Evolutionary conservation across 371 early-diverging fungal genomes (phyloP), one percentile per base, ranked within the genome.

Genomic region (Circinella minor): DNA sequence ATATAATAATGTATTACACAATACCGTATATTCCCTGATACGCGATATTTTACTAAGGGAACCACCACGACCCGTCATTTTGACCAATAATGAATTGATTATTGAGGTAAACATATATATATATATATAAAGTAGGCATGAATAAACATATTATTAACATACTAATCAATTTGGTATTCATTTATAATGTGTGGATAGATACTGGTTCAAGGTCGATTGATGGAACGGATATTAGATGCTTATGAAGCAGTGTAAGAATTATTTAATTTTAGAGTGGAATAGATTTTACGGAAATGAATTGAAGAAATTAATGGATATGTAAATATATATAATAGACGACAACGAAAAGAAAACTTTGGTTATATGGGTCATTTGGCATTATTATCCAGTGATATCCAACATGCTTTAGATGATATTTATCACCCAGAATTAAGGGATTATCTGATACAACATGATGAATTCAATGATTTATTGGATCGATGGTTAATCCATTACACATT

Each of bases 351-450:
- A 20, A 36, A 37, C 0, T 46, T 13, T 47, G 63, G 74, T 14
- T 74, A 68, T 46, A 68, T 74, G 57, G 74, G 74, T 34, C 74
- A 74, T 49, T 43, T 74, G 47, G 65, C 65, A 20, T 54, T 74
- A 46, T 18, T 74, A 8, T 65, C 74, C 3, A 67, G 66, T 43
- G 71, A 68, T 61, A 61, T 74, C 15, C 39, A 57, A 34, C 49
- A 60, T 38, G 61, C 55, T 18, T 38, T 70, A 15, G 38, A 38
- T 13, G 61, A 61, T n/a, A 34, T 57, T 5, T 57, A 57, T n/a
- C 20, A 57, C 7, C 57, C 57, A 7, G 57, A 57, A 37, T 57
- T 57, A 57, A 13, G 6, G 5, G 57, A 57, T 10, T 57, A 57
- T 57, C 6, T 57, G 4, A 1, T 13, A 5, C 57, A 57, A 2